Evolutionary conservation across 2,329 filamentous ascomycete genomes (phyloP), one percentile per base, ranked within the genome.

Genomic region (Arthrobotrys musiformis): DNA sequence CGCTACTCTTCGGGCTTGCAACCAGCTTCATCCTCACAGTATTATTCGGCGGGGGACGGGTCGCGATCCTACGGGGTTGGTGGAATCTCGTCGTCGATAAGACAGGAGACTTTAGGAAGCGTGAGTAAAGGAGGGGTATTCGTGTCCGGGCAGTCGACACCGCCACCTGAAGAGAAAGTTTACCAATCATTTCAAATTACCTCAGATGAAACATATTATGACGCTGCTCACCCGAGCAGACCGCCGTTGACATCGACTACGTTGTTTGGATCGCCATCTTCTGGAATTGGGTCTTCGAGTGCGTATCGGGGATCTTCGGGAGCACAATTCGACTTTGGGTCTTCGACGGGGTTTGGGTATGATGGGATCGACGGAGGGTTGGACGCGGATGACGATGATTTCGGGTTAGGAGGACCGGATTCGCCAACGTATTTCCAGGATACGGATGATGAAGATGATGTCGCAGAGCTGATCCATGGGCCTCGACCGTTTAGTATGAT

Each of bases 1-100:
- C 72, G 64, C 50, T 76, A 70, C 60, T 76, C 72, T 46, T 70
- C 72, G 72, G 72, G 64, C 30, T 76, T 13, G 56, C 72, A 70
- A 75, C 70, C 9, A 63, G 72, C 46, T 42, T 76, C 72, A 24
- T 76, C 72, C 66, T 76, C 64, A 58, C 72, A 64, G 28, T 22
- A 19, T 19, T 76, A 76, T 66, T 76, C 72, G 50, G 64, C 72
- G 58, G 72, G 72, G 72, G 72, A 70, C 40, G 72, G 70, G 24
- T 66, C 67, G 30, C 70, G 70, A 37, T 66, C 35, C 19, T 64
- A 46, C 33, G 70, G 72, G 48, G 58, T 40, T 76, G 72, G 72
- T 76, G 64, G 64, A 37, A 66, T 35, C 15, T 52, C 61, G 24
- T 76, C 72, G n/a, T 76, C 50, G 72, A 70, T 37, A 70, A 66